These are phyloP conservation scores for Komagataella ulmi DNA, from an alignment of 805 yeast species.

Conservation along the genomic window DNA sequence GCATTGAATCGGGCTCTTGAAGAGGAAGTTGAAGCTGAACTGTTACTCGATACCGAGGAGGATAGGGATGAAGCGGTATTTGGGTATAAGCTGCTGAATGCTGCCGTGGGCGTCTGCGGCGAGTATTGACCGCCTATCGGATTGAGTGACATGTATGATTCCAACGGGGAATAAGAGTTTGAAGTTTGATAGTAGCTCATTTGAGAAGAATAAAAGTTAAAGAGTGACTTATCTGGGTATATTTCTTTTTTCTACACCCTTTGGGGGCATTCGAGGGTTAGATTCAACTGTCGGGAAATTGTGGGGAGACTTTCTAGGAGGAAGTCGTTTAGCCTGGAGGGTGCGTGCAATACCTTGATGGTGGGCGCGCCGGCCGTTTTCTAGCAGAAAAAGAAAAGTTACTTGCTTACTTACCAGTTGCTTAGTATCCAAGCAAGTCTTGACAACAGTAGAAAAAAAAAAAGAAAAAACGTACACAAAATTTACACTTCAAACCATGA, in stretches of 20 bases:
- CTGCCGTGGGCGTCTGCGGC: not conserved
- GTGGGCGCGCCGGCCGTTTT: not conserved
- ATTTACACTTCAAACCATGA: not conserved
- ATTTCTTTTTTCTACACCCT: not conserved
- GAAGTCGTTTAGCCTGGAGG: not conserved
- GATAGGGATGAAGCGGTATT: not conserved
- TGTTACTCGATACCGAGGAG: not conserved
- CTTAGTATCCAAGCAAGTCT: not conserved
- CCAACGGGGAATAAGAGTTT: not conserved
- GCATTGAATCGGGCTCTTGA: constrained; percentile 39
- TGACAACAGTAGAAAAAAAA: too few species aligned
- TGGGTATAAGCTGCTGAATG: not conserved
- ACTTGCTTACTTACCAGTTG: not conserved
- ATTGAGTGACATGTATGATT: not conserved
- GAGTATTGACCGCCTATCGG: not conserved
- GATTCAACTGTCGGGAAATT: not conserved
- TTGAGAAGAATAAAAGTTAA: not conserved
- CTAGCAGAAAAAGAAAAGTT: not conserved
- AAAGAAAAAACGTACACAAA: not conserved
- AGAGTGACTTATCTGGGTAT: not conserved
- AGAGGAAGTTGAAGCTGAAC: not conserved
- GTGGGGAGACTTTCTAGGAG: not conserved
- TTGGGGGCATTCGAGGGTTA: not conserved
- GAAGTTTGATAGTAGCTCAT: not conserved
- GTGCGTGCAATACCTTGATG: not conserved